Evolutionary conservation across 2,329 filamentous ascomycete genomes (phyloP).

Genomic region (Sclerotinia spermophila): DNA sequence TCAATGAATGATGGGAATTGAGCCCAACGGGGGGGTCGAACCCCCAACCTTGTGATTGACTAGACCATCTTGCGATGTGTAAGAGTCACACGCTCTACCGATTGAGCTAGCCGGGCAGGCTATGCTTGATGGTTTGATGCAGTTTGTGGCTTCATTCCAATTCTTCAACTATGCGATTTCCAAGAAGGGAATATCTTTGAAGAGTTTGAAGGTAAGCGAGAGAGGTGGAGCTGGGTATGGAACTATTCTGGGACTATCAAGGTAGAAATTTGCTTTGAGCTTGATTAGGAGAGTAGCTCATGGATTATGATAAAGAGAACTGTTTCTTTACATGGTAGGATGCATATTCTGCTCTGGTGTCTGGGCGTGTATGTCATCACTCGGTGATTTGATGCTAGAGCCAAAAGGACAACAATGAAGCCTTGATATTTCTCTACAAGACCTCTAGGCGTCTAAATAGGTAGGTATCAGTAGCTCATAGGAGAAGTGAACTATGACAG

Average conservation of each 20-base stretch:
- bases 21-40: conserved; percentile 8
- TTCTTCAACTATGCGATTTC: rapidly evolving
- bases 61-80: conserved; percentile 7
- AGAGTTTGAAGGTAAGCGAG: background rate
- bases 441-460: background rate
- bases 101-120: conserved; percentile 33
- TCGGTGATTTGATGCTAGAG: background rate
- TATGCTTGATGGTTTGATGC: background rate
- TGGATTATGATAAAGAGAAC: background rate
- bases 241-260: background rate
- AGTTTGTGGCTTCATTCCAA: rapidly evolving
- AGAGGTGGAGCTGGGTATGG: background rate
- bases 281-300: background rate
- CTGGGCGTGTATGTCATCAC: background rate
- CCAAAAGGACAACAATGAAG: background rate
- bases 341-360: background rate
- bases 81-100: conserved; percentile 37
- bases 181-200: background rate
- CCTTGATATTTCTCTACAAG: background rate
- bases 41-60: conserved; percentile 7
- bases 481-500: background rate
- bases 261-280: background rate
- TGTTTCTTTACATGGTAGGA: background rate
- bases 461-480: background rate
- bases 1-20: background rate